Evolutionary conservation across 129 eudicot species (phyloP).

Genomic region (Ambrosia trifida): DNA sequence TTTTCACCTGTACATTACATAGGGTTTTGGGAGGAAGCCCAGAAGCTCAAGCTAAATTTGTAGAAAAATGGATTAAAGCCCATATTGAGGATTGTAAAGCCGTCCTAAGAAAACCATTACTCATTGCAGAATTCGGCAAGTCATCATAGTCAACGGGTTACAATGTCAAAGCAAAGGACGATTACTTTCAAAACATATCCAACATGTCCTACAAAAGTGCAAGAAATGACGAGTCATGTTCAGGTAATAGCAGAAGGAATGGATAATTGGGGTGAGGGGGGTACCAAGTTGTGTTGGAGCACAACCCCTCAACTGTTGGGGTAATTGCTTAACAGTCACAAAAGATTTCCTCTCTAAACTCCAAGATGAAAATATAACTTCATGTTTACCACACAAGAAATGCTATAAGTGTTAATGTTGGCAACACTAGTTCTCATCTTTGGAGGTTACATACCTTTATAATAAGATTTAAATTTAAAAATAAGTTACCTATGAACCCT

Average conservation of each 20-base stretch:
- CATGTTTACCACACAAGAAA: neutral
- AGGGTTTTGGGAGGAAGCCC: conserved; percentile 34
- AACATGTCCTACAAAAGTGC: conserved; percentile 33
- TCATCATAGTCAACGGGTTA: conserved; percentile 35
- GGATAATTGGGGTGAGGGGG: conserved; percentile 55
- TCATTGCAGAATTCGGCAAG: conserved; percentile 40
- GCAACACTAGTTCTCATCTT: conserved; percentile 2
- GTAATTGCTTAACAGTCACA: conserved; percentile 41
- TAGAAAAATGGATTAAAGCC: conserved; percentile 31
- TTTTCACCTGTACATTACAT: neutral
- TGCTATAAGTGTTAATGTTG: neutral
- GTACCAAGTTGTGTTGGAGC: conserved; percentile 46
- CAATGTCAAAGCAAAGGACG: conserved; percentile 28
- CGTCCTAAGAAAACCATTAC: conserved; percentile 33
- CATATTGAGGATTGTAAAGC: conserved; percentile 37
- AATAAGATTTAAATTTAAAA: neutral
- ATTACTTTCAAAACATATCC: conserved; percentile 31
- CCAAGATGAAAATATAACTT: neutral
- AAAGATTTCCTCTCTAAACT: conserved; percentile 26
- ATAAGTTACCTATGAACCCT: neutral
- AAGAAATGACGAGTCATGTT: conserved; percentile 38
- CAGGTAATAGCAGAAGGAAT: conserved; percentile 50
- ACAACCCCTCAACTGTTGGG: conserved; percentile 38
- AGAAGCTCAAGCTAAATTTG: conserved; percentile 35
- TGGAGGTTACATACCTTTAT: neutral